These are phyloP conservation scores for Ceratocystis cubensis DNA, from an alignment of 2,329 filamentous ascomycete genomes.

Conservation along the genomic window DNA sequence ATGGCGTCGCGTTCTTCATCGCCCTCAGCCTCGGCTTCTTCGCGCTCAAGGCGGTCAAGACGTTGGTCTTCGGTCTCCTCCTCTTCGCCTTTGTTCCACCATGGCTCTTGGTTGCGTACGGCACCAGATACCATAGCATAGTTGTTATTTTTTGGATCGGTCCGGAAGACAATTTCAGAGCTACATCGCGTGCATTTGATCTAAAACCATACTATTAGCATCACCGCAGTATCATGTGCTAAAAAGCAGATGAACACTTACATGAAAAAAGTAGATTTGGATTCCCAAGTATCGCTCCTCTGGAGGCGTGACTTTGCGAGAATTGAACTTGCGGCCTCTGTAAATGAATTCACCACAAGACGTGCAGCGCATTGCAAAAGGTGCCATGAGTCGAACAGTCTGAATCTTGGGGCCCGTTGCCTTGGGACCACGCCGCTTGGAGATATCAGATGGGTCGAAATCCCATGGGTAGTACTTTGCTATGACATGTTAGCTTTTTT, in stretches of 20 bases:
- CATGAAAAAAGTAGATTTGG: conserved; percentile 64
- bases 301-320: conserved; percentile 76
- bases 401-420: conserved; percentile 66
- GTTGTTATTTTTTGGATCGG: conserved; percentile 90
- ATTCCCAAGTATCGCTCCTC: conserved; percentile 84
- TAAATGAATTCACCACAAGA: conserved; percentile 67
- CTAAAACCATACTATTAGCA: conserved; percentile 20
- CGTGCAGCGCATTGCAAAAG: conserved; percentile 34
- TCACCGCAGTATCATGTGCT: no score
- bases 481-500: conserved; percentile 24
- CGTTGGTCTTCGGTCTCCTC: conserved; percentile 79
- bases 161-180: conserved; percentile 82
- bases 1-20: conserved; percentile 75
- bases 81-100: conserved; percentile 51
- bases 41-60: conserved; percentile 68
- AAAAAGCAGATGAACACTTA: conserved; percentile 34
- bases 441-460: conserved; percentile 78
- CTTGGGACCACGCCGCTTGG: conserved; percentile 56
- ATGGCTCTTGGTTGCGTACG: conserved; percentile 86
- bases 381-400: conserved; percentile 70
- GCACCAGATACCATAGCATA: conserved; percentile 72
- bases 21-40: conserved; percentile 52
- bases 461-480: conserved; percentile 56
- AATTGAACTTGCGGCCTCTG: conserved; percentile 90
- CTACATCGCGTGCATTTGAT: conserved; percentile 80